Evolutionary conservation across 768 basidiomycete species (phyloP).

Genomic region (Trametes coccinea): DNA sequence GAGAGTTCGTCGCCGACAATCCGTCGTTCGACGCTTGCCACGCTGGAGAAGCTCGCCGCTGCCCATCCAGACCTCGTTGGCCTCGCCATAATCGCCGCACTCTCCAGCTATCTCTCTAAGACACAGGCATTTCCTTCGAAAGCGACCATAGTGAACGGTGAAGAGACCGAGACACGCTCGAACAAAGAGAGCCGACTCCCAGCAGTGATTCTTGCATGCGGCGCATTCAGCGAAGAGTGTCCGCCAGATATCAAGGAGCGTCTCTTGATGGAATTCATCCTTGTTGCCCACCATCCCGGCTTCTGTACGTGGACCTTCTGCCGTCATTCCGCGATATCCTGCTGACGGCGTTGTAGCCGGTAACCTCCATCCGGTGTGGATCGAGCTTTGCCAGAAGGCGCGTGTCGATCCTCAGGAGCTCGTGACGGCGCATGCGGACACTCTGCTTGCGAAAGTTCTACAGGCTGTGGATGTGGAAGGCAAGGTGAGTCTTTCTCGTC

Average conservation of each 20-base stretch:
- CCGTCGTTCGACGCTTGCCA: conserved; percentile 47
- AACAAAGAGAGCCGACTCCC: conserved; percentile 57
- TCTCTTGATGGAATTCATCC: conserved; percentile 53
- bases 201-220: conserved; percentile 52
- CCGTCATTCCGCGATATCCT: neutral
- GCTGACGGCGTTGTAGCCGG: conserved; percentile 36
- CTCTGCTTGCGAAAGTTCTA: conserved; percentile 50
- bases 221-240: conserved; percentile 46
- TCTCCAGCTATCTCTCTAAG: conserved; percentile 49
- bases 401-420: conserved; percentile 65
- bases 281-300: conserved; percentile 72
- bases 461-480: conserved; percentile 45
- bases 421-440: conserved; percentile 50
- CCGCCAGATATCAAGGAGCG: conserved; percentile 44
- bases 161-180: conserved; percentile 41
- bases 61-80: conserved; percentile 50
- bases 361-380: conserved; percentile 65
- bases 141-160: conserved; percentile 31
- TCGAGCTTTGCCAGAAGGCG: conserved; percentile 75
- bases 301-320: conserved; percentile 42
- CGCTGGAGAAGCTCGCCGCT: conserved; percentile 42
- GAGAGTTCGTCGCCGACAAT: conserved; percentile 56
- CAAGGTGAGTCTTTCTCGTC: conserved; percentile 42
- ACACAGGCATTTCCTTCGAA: conserved; percentile 33
- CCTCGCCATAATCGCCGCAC: conserved; percentile 58